Evolutionary conservation across 306 rosid species (phyloP).

Genomic region (Sicyos edulis): DNA sequence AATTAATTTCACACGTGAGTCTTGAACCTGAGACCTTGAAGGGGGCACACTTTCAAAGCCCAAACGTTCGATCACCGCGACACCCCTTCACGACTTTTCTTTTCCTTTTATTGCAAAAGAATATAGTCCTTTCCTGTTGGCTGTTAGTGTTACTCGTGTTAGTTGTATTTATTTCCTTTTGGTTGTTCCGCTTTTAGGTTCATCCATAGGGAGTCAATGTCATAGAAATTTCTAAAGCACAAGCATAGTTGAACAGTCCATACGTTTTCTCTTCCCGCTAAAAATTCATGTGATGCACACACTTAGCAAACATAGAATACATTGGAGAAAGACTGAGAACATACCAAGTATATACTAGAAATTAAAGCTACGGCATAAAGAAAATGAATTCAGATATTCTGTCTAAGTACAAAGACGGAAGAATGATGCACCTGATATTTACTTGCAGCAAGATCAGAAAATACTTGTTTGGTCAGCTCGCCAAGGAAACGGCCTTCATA

Average conservation of each 20-base stretch:
- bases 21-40: too few species aligned
- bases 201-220: background rate
- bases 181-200: background rate
- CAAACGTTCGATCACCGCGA: too few species aligned
- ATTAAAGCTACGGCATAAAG: background rate
- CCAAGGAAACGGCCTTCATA: conserved; percentile 84
- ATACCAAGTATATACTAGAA: background rate
- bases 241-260: background rate
- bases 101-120: background rate
- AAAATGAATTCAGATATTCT: background rate
- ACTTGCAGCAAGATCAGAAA: conserved; percentile 84
- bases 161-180: too few species aligned
- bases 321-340: background rate
- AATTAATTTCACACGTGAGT: too few species aligned
- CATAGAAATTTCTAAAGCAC: background rate
- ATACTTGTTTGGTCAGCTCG: conserved; percentile 90
- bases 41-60: too few species aligned
- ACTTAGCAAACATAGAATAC: background rate
- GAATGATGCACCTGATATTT: conserved; percentile 78
- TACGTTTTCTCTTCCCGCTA: background rate
- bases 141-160: too few species aligned
- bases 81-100: too few species aligned
- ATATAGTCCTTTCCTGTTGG: background rate
- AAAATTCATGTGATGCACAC: background rate
- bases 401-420: background rate